Evolutionary conservation across 2,329 filamentous ascomycete species (phyloP).

Genomic region (Pseudodiploospora longispora): DNA sequence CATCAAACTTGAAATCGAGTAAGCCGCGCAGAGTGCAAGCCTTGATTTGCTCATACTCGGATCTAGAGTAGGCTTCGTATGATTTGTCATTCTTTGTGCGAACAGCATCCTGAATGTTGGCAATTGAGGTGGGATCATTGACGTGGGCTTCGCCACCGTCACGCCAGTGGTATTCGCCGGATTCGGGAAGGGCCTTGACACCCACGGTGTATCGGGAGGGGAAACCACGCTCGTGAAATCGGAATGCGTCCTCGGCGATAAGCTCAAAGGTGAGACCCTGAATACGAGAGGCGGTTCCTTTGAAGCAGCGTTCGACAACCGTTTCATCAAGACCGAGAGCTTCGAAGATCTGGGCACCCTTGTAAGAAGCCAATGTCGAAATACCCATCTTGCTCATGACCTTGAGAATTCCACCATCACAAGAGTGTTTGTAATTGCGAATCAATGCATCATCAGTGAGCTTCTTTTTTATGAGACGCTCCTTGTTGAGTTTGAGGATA

Average conservation of each 20-base stretch:
- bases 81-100: slow-evolving; percentile 98
- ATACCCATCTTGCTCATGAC: slow-evolving; percentile 99
- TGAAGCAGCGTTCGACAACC: slow-evolving; percentile 91
- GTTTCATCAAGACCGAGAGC: slow-evolving; percentile 86
- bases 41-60: slow-evolving; percentile 95
- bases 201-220: slow-evolving; percentile 70
- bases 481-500: slow-evolving; percentile 91
- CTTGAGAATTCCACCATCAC: slow-evolving; percentile 92
- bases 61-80: slow-evolving; percentile 89
- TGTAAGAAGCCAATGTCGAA: slow-evolving; percentile 91
- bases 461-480: slow-evolving; percentile 87
- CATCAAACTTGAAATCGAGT: slow-evolving; percentile 93
- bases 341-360: slow-evolving; percentile 96
- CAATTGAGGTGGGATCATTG: slow-evolving; percentile 90
- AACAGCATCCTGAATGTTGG: slow-evolving; percentile 94
- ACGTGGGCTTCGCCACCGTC: slow-evolving; percentile 92
- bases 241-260: slow-evolving; percentile 89
- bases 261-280: slow-evolving; percentile 89
- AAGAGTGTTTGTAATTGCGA: slow-evolving; percentile 94
- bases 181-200: slow-evolving; percentile 76
- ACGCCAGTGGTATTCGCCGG: slow-evolving; percentile 97
- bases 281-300: slow-evolving; percentile 87
- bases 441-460: slow-evolving; percentile 74
- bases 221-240: slow-evolving; percentile 90
- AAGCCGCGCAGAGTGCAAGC: slow-evolving; percentile 89